Percentiles rank a stretch among this genome's conserved stretches.
Evolutionary conservation across 495 filamentous ascomycete genomes (phyloP).

Genomic region (Talaromyces wortmannii): DNA sequence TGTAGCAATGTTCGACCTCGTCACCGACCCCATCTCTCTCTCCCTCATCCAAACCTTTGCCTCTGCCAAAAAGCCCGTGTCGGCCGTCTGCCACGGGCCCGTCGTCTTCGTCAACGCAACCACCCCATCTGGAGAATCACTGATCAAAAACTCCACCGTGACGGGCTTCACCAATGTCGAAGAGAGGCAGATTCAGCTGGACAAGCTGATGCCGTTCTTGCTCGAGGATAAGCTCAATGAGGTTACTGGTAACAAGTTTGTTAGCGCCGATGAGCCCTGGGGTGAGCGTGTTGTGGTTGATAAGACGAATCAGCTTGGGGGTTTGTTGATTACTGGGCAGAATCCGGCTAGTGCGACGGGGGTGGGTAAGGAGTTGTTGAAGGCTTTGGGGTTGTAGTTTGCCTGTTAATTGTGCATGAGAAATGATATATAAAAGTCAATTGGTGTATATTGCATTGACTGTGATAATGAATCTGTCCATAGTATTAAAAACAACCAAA

Average conservation of each 20-base stretch:
- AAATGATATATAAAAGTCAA: too few species aligned
- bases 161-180: constrained; percentile 67
- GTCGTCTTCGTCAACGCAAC: constrained; percentile 53
- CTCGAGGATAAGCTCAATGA: constrained; percentile 52
- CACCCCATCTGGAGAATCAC: constrained; percentile 37
- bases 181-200: constrained; percentile 48
- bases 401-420: too few species aligned
- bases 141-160: constrained; percentile 49
- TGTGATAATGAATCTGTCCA: too few species aligned
- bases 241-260: constrained; percentile 44
- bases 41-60: constrained; percentile 55
- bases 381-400: constrained; percentile 12
- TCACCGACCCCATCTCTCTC: constrained; percentile 40
- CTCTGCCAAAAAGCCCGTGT: constrained; percentile 50
- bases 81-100: constrained; percentile 66
- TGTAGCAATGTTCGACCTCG: constrained; percentile 65
- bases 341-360: constrained; percentile 60
- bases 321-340: constrained; percentile 66
- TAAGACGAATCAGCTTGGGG: constrained; percentile 22
- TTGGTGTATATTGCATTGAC: too few species aligned
- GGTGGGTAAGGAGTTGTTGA: constrained; percentile 46
- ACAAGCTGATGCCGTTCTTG: constrained; percentile 52
- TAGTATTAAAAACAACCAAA: background rate
- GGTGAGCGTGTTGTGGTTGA: constrained; percentile 53
- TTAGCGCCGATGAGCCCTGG: constrained; percentile 54